Base-by-base conservation (phyloP, 2,329 filamentous ascomycete species). In the Sclerotinia minor region DNA sequence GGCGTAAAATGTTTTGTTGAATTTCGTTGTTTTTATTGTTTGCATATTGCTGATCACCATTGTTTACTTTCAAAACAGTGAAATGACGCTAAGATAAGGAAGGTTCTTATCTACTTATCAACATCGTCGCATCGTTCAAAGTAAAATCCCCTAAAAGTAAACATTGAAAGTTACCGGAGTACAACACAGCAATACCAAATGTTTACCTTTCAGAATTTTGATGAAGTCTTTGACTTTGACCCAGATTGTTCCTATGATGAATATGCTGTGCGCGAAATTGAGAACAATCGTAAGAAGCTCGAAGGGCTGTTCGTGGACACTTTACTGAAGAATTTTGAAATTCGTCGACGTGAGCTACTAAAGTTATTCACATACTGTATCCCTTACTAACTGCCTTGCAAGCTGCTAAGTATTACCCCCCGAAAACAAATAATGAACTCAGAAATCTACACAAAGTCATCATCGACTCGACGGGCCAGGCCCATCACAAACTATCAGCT, bases 301-400 rank as follows among this genome's bases (percentile, higher is more conserved):
- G 87, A 89, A 69, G 89, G 90, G 68, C 85, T 94, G 68, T 96
- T 95, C 79, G 89, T 94, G 75, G 92, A 96, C 77, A 87, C 90
- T 65, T 86, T 96, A 52, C 81, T 95, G 69, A 86, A 85, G 67
- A 83, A 89, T 0, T 81, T 94, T 38, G 87, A 89, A 38, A 85
- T 95, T 68, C 83, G 84, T 72, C 88, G 90, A 79, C 85, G 92
- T 92, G 78, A 75, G 77, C 72, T 44, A 52, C 49, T n/a, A 52
- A 38, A 55, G 54, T n/a, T 7, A n/a, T 47, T 52, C 44, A 24
- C 61, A 71, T 44, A 24, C 7, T 11, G 64, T 59, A 32, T 52
- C 17, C 57, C 67, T 68, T 32, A 49, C 69, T 71, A 66, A 64
- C 38, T 24, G 45, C 29, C 35, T 64, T 64, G 15, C 65, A 70